These are phyloP conservation scores for Fomitiporia mediterranea DNA, from an alignment of 1,284 basidiomycete species.

Conservation along the genomic window DNA sequence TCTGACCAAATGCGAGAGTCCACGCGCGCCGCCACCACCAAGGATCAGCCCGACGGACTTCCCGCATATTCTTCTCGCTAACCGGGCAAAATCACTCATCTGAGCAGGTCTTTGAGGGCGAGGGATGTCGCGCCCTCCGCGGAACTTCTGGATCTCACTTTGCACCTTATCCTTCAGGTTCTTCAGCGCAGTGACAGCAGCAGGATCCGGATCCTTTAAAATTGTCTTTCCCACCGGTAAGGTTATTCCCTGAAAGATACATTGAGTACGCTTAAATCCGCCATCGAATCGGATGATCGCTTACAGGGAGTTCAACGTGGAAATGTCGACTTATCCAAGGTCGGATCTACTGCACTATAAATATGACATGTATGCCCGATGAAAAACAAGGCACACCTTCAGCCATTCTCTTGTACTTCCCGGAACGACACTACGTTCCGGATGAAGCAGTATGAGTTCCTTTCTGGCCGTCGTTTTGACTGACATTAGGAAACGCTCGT, in stretches of 20 bases:
- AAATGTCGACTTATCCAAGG: constrained; percentile 94
- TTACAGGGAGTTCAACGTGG: constrained; percentile 81
- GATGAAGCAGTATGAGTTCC: constrained; percentile 91
- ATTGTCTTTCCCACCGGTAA: constrained; percentile 58
- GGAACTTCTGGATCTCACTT: constrained; percentile 83
- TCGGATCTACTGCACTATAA: constrained; percentile 58
- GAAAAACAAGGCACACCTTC: constrained; percentile 50
- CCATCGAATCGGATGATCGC: constrained; percentile 24
- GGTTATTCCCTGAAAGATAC: constrained; percentile 48
- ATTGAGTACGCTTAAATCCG: not conserved
- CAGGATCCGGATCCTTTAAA: constrained; percentile 69
- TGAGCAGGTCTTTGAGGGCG: constrained; percentile 76
- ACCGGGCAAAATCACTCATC: constrained; percentile 87
- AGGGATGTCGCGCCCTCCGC: constrained; percentile 60
- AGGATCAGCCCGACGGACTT: constrained; percentile 92
- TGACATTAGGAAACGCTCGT: constrained; percentile 86
- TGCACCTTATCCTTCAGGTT: constrained; percentile 91
- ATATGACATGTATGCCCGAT: constrained; percentile 3
- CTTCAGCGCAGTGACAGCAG: constrained; percentile 85
- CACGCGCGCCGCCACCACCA: constrained; percentile 94
- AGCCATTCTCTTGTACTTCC: constrained; percentile 97
- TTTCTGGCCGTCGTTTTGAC: constrained; percentile 98
- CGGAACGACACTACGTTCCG: constrained; percentile 83
- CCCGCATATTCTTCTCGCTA: constrained; percentile 90
- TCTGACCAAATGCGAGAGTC: constrained; percentile 86